Base-by-base conservation (phyloP, 2,329 filamentous ascomycete species). In the Penicillium sp. region DNA sequence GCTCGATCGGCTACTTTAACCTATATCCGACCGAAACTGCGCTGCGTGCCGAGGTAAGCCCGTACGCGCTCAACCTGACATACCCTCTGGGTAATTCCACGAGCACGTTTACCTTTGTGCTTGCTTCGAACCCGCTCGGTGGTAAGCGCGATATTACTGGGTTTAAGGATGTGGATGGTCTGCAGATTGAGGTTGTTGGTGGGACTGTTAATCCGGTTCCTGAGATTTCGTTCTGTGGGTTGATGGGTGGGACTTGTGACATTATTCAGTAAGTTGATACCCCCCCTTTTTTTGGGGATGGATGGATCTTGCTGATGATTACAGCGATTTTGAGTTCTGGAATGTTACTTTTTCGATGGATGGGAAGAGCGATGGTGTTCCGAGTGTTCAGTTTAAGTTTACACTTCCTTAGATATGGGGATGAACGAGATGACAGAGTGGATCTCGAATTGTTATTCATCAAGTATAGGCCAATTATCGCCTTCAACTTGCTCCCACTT, bases 271-370 rank as follows among this genome's bases (percentile, higher is more conserved):
- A 13, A 52, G 50, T 52, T 24, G 36, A 39, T 31, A 14, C 16
- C n/a, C 16, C 13, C 1, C 9, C 18, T 14, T 24, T 39, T 3
- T 18, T 31, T 6, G 10, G 18, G 24, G 47, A 9, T 22, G 19
- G 4, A 18, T 6, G 9, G 6, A 37, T 19, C 6, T 39, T 52
- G 24, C 50, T 52, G 27, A 39, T 22, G 13, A 50, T 37, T 10
- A n/a, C 16, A 52, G 50, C 19, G 40, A 52, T 36, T 52, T 52
- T 41, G 50, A 52, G 18, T 52, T 52, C 13, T 52, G 50, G 50
- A 52, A 52, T 31, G 37, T 52, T 9, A 52, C 50, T 33, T 52
- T 52, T 14, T 39, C 37, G 14, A 52, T 52, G 50, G 50, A 52
- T 22, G 24, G 27, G 37, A 27, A 27, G 13, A 52, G 50, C 37